Evolutionary conservation across 345 rosid genomes (phyloP).

Genomic region (Syzygium grande): DNA sequence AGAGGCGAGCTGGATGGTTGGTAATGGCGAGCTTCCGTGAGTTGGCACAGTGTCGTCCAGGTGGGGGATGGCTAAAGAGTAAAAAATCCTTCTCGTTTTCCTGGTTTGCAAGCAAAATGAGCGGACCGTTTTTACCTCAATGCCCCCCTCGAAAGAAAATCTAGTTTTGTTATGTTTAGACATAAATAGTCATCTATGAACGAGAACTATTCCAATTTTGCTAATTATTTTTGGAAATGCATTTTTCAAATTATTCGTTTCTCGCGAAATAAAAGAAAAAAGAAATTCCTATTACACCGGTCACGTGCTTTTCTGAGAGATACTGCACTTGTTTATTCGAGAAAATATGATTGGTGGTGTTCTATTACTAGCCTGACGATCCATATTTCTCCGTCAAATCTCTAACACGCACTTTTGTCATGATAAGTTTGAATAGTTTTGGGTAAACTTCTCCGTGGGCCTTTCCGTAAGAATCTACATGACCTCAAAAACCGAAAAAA

Average conservation of each 20-base stretch:
- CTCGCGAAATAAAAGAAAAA: fast-evolving
- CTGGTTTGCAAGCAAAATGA: background rate
- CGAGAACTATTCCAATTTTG: no score
- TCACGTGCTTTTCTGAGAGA: background rate
- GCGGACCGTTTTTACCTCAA: background rate
- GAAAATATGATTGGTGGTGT: background rate
- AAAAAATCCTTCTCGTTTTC: background rate
- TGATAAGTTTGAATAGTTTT: background rate
- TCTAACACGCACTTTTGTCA: background rate
- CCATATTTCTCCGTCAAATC: background rate
- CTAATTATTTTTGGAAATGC: no score
- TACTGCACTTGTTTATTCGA: background rate
- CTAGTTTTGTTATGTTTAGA: no score
- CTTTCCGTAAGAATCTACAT: background rate
- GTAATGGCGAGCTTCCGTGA: conserved; percentile 3
- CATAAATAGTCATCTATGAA: background rate
- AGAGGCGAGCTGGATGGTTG: conserved; percentile 14
- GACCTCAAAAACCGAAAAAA: background rate
- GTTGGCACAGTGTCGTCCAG: conserved; percentile 1
- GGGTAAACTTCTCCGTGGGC: background rate
- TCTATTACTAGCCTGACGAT: background rate
- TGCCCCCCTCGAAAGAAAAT: background rate
- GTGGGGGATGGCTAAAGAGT: background rate
- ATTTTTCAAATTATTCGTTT: background rate
- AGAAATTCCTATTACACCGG: background rate